Conservation (phyloP, 2,329 filamentous ascomycete species). For the Truncatella angustata region DNA sequence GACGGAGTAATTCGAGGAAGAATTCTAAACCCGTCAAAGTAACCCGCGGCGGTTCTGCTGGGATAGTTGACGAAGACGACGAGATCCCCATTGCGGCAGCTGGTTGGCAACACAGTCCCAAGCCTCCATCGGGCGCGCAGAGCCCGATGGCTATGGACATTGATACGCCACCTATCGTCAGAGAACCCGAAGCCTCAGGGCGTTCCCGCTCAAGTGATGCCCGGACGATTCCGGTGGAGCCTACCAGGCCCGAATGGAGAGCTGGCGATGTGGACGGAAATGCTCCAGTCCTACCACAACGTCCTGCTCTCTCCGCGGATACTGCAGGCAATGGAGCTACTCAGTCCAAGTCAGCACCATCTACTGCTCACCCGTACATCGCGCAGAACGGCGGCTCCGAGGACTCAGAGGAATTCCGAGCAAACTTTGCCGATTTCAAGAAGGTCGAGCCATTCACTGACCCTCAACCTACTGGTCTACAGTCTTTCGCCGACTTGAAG, state of each 20-base stretch:
- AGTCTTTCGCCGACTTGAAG: conserved; percentile 55
- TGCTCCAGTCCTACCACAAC: conserved; percentile 17
- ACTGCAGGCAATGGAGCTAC: conserved; percentile 16
- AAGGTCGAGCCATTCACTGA: conserved; percentile 55
- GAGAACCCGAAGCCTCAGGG: conserved; percentile 25
- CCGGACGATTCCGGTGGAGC: conserved; percentile 57
- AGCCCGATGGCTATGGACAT: conserved; percentile 66
- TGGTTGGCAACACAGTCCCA: conserved; percentile 29
- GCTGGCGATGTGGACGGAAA: conserved; percentile 43
- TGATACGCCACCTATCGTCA: conserved; percentile 45
- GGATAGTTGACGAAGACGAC: conserved; percentile 44
- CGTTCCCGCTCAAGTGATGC: conserved; percentile 30
- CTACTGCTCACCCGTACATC: conserved; percentile 19
- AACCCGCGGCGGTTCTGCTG: conserved; percentile 43
- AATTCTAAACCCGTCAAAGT: conserved; percentile 54
- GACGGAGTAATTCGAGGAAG: conserved; percentile 55
- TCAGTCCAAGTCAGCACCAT: conserved; percentile 15
- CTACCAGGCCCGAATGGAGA: conserved; percentile 58
- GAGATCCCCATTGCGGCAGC: conserved; percentile 35
- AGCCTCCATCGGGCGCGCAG: conserved; percentile 24
- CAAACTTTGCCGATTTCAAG: conserved; percentile 52
- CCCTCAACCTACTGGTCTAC: conserved; percentile 42
- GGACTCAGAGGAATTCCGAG: conserved; percentile 54
- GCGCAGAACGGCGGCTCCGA: conserved; percentile 49
- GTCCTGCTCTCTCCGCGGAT: conserved; percentile 18